A percentile compares a stretch with the other conserved stretches of the same genome.
Conservation (phyloP, 2,329 filamentous ascomycete species). For the Elsinoe batatas region DNA sequence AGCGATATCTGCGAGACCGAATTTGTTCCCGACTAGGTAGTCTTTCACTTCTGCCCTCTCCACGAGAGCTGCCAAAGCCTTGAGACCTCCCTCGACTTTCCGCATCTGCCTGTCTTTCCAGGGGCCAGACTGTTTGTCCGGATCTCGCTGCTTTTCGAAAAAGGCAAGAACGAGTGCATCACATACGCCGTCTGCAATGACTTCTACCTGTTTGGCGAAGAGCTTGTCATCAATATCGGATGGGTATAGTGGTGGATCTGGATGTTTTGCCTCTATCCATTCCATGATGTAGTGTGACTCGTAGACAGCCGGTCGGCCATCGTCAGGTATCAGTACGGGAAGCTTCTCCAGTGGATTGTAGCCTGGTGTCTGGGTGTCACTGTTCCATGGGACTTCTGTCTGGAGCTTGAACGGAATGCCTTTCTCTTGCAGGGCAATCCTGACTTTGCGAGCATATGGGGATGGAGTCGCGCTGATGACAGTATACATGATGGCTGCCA, state of each 20-base stretch:
- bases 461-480: slow-evolving; percentile 30
- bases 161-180: slow-evolving; percentile 31
- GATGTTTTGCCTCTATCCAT: slow-evolving; percentile 28
- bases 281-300: slow-evolving; percentile 32
- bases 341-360: slow-evolving; percentile 35
- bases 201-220: slow-evolving; percentile 27
- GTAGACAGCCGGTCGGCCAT: slow-evolving; percentile 24
- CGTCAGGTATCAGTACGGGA: slow-evolving; percentile 28
- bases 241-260: slow-evolving; percentile 23
- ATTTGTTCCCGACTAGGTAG: slow-evolving; percentile 25
- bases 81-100: slow-evolving; percentile 28
- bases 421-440: slow-evolving; percentile 33
- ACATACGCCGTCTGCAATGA: slow-evolving; percentile 29
- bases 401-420: slow-evolving; percentile 31
- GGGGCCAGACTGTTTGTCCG: slow-evolving; percentile 22
- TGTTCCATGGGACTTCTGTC: slow-evolving; percentile 36
- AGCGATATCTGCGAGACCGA: slow-evolving; percentile 30
- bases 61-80: slow-evolving; percentile 24
- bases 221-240: slow-evolving; percentile 22
- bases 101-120: slow-evolving; percentile 29
- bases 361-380: slow-evolving; percentile 28
- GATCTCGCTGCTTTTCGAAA: slow-evolving; percentile 27
- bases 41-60: slow-evolving; percentile 19
- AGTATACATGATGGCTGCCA: slow-evolving; percentile 19
- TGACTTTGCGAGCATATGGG: slow-evolving; percentile 34